phyloP scores from a whole-genome alignment of 1,284 basidiomycete species.

The Apiotrichum mycotoxinovorans region DNA sequence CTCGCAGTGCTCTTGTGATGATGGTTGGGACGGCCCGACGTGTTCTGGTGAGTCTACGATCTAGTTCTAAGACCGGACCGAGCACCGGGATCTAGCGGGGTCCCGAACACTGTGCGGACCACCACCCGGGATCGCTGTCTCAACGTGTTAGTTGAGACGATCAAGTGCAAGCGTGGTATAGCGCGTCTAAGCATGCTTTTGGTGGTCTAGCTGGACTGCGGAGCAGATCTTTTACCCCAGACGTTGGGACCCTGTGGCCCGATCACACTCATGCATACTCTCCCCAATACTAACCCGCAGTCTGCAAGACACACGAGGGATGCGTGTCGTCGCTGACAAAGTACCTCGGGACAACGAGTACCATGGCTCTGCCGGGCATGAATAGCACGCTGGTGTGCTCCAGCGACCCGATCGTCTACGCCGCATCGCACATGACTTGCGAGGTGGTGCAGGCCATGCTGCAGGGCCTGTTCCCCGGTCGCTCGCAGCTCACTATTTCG shows the following conservation, averaged over 20 bases:
- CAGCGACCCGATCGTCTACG: conserved; percentile 29
- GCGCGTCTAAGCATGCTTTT: too few species aligned
- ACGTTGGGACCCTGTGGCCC: too few species aligned
- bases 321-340: conserved; percentile 5
- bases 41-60: conserved; percentile 60
- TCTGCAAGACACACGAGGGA: conserved; percentile 25
- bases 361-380: background rate
- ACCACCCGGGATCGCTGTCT: too few species aligned
- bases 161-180: too few species aligned
- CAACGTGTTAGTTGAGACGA: too few species aligned
- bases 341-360: background rate
- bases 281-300: conserved; percentile 12
- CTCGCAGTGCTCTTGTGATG: conserved; percentile 63
- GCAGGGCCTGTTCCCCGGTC: conserved; percentile 65
- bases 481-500: conserved; percentile 68
- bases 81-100: too few species aligned
- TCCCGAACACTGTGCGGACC: too few species aligned
- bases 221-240: too few species aligned
- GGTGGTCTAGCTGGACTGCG: too few species aligned
- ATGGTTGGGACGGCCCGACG: conserved; percentile 69
- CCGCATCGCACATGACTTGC: conserved; percentile 38
- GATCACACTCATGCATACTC: too few species aligned
- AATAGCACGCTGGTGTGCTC: conserved; percentile 25
- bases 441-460: conserved; percentile 67
- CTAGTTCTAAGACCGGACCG: background rate